Conservation (phyloP, 257 asterid genomes). For the Ilex aquifolium region DNA sequence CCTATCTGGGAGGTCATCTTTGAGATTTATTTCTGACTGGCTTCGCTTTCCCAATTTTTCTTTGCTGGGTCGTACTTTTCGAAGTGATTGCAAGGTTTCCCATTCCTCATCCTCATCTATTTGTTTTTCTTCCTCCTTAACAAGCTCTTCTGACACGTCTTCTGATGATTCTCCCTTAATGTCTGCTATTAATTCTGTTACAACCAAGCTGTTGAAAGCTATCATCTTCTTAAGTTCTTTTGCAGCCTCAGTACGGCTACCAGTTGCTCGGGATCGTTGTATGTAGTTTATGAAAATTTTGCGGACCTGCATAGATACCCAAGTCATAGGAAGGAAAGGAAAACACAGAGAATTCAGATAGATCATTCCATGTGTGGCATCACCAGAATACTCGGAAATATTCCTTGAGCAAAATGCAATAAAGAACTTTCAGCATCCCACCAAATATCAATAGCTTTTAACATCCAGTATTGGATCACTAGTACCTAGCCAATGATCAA, state of each 20-base stretch:
- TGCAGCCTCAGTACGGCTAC: constrained; percentile 70
- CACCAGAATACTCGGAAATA: too few species aligned
- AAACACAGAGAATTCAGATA: too few species aligned
- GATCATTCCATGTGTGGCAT: too few species aligned
- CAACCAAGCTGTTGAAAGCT: constrained; percentile 76
- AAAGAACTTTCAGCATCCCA: too few species aligned
- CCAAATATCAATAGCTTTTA: too few species aligned
- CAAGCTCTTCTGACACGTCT: constrained; percentile 41
- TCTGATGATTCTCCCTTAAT: constrained; percentile 80
- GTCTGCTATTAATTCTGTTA: constrained; percentile 72
- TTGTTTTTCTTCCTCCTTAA: constrained; percentile 31
- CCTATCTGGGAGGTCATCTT: constrained; percentile 83
- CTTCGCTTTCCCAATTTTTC: constrained; percentile 35
- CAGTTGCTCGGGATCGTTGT: constrained; percentile 77
- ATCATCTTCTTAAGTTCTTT: constrained; percentile 80
- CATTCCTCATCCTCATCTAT: constrained; percentile 63
- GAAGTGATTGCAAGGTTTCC: constrained; percentile 74
- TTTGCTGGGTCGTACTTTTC: constrained; percentile 54
- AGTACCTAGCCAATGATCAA: too few species aligned
- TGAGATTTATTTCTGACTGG: constrained; percentile 81
- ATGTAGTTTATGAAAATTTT: constrained; percentile 66
- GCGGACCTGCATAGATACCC: constrained; percentile 51
- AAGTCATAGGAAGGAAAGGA: too few species aligned
- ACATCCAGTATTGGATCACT: too few species aligned
- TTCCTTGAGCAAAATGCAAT: too few species aligned